These are phyloP conservation scores for Coelastrella sp. DNA, from an alignment of 139 green algal species.

Conservation along the genomic window DNA sequence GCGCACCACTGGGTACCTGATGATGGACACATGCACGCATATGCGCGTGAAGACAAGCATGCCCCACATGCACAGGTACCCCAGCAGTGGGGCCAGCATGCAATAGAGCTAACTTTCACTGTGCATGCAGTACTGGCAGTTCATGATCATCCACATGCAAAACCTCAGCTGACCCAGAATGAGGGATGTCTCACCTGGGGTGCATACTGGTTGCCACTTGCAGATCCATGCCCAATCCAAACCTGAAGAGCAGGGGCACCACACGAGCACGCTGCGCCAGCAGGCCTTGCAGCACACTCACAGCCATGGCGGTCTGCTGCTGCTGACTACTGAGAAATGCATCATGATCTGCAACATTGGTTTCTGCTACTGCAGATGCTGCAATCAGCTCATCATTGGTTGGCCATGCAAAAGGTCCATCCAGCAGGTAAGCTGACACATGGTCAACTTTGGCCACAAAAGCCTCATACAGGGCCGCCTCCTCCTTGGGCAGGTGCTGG, in stretches of 20 bases:
- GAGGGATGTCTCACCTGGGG: conserved; percentile 41
- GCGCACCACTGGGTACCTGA: conserved; percentile 54
- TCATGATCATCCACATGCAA: not conserved
- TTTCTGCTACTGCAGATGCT: not conserved
- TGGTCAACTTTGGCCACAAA: conserved; percentile 63
- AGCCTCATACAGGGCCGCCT: conserved; percentile 86
- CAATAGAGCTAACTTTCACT: no score
- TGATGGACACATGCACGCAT: not conserved
- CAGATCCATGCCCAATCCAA: conserved; percentile 51
- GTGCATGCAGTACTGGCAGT: no score
- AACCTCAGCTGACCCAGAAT: not conserved
- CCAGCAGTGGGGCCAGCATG: no score
- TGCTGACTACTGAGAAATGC: not conserved
- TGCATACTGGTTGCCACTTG: conserved; percentile 60
- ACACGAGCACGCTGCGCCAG: conserved; percentile 44
- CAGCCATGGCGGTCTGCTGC: not conserved
- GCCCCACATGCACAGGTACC: not conserved
- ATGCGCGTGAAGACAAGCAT: not conserved
- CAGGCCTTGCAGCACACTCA: conserved; percentile 34
- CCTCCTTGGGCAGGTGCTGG: conserved; percentile 61
- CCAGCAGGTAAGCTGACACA: conserved; percentile 76
- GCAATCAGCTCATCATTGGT: conserved; percentile 13
- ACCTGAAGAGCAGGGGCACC: conserved; percentile 62
- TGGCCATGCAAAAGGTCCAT: conserved; percentile 64
- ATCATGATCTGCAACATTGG: not conserved